Evolutionary conservation across 2,329 filamentous ascomycete genomes (phyloP).

Genomic region (Neodidymelliopsis sp.): DNA sequence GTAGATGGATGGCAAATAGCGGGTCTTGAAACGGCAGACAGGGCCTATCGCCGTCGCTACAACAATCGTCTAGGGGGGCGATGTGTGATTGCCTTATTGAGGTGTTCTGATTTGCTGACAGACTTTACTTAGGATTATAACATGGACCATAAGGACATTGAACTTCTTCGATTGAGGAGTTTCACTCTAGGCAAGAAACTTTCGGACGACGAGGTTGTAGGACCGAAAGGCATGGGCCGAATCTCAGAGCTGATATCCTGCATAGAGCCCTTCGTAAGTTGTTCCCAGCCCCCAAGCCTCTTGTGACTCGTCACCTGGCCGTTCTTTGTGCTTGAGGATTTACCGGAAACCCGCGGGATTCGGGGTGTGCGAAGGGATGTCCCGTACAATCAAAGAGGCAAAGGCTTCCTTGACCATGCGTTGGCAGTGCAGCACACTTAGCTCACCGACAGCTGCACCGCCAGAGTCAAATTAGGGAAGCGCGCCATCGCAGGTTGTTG

Average conservation of each 20-base stretch:
- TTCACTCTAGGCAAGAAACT: constrained; percentile 77
- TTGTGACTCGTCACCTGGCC: neutral
- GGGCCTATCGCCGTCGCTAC: neutral
- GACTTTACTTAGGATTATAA: constrained; percentile 69
- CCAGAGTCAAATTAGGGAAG: constrained; percentile 16
- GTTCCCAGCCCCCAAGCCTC: neutral
- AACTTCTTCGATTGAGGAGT: constrained; percentile 79
- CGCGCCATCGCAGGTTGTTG: constrained; percentile 18
- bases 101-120: constrained; percentile 31
- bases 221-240: constrained; percentile 68
- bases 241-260: constrained; percentile 70
- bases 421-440: constrained; percentile 45
- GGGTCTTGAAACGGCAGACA: neutral
- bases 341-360: constrained; percentile 3
- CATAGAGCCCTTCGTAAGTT: constrained; percentile 82
- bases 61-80: neutral
- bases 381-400: constrained; percentile 22
- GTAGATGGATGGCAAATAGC: neutral
- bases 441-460: constrained; percentile 32
- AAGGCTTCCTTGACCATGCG: constrained; percentile 32
- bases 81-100: constrained; percentile 1
- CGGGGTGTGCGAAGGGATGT: constrained; percentile 21
- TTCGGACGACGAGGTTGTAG: constrained; percentile 68
- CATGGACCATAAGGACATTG: constrained; percentile 78
- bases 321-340: constrained; percentile 1